Conservation (phyloP, 495 filamentous ascomycete genomes). For the Penicillium parvum region DNA sequence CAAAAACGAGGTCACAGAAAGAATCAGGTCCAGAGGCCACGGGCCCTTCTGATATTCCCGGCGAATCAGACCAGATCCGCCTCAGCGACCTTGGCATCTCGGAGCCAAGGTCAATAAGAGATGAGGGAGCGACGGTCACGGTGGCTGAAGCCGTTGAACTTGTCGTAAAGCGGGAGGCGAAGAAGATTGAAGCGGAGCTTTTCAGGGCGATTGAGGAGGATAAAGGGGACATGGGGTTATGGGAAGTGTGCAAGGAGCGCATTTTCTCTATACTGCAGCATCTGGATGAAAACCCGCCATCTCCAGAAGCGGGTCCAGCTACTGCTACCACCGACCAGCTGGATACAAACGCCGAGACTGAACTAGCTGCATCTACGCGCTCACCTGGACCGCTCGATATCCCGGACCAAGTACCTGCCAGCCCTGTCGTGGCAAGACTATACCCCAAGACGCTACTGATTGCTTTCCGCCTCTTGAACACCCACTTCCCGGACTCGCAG, state of each 20-base stretch:
- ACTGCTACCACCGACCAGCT: neutral
- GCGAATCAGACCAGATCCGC: conserved; percentile 5
- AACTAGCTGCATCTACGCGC: neutral
- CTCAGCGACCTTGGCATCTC: conserved; percentile 20
- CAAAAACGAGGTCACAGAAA: neutral
- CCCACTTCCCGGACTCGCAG: conserved; percentile 55
- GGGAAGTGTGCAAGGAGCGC: conserved; percentile 64
- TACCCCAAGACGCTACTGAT: conserved; percentile 63
- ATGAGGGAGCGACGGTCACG: conserved; percentile 9
- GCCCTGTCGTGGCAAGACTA: conserved; percentile 57
- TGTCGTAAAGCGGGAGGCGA: conserved; percentile 26
- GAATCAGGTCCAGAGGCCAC: no score
- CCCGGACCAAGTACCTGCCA: conserved; percentile 33
- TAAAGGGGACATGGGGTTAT: conserved; percentile 62
- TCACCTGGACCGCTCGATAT: conserved; percentile 22
- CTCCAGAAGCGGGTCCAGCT: neutral
- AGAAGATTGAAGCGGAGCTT: conserved; percentile 23
- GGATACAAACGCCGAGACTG: no score
- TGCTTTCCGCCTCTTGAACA: conserved; percentile 60
- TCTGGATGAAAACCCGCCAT: conserved; percentile 22
- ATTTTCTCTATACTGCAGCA: conserved; percentile 60
- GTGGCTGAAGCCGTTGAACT: conserved; percentile 23
- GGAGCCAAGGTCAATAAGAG: conserved; percentile 12
- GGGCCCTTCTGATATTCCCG: neutral
- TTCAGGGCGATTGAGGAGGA: conserved; percentile 35